These are phyloP conservation scores for Pythium coloratum DNA, from an alignment of 352 stramenopile species.

Conservation along the genomic window DNA sequence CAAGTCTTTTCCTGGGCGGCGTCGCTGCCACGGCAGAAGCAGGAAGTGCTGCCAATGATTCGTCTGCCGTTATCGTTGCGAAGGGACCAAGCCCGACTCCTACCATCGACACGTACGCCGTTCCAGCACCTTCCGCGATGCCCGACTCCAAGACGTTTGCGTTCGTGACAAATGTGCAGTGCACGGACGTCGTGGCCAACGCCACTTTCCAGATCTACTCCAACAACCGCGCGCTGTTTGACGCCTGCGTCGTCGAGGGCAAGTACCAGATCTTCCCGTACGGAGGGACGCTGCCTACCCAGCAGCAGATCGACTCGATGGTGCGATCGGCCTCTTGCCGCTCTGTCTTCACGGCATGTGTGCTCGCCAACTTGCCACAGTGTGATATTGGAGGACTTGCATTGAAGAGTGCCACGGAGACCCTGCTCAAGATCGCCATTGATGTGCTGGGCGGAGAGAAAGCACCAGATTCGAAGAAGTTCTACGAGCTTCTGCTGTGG, in stretches of 20 bases:
- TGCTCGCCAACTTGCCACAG: conserved; percentile 45
- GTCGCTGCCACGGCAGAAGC: background rate
- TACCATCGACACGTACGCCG: conserved; percentile 19
- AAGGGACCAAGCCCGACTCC: background rate
- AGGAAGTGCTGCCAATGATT: background rate
- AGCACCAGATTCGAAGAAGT: conserved; percentile 39
- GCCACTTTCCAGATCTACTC: conserved; percentile 54
- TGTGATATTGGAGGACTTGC: conserved; percentile 54
- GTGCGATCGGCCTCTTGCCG: conserved; percentile 43
- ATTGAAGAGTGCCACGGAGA: conserved; percentile 50
- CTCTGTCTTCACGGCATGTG: conserved; percentile 57
- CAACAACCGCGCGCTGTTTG: conserved; percentile 56
- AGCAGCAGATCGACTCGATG: conserved; percentile 55
- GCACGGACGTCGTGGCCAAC: conserved; percentile 40
- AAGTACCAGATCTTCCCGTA: conserved; percentile 71
- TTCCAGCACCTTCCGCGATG: conserved; percentile 37
- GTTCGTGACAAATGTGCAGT: conserved; percentile 39
- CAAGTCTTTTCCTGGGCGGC: background rate
- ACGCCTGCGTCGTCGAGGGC: conserved; percentile 50
- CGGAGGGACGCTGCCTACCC: conserved; percentile 42
- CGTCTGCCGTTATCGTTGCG: conserved; percentile 1
- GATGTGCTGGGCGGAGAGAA: conserved; percentile 37
- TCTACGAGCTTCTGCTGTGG: conserved; percentile 55
- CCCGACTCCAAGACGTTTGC: conserved; percentile 50
- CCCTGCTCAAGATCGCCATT: conserved; percentile 61